These are phyloP conservation scores for Cutaneotrichosporon cyanovorans DNA, from an alignment of 1,284 basidiomycete genomes.

Conservation along the genomic window DNA sequence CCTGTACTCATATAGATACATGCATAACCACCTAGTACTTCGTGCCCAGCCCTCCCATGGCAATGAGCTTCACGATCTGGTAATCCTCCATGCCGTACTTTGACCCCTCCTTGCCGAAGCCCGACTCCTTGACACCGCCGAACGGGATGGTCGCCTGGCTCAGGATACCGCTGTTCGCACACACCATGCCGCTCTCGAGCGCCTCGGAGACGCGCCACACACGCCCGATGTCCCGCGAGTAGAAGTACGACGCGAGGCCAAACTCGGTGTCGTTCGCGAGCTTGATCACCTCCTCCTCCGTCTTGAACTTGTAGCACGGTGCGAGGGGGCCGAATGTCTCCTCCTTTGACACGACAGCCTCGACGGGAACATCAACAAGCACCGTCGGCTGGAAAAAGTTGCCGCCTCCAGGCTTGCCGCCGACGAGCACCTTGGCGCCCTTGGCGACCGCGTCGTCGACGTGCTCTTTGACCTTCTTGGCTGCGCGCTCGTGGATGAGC, in stretches of 20 bases:
- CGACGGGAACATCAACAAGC: conserved; percentile 66
- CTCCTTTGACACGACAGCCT: conserved; percentile 56
- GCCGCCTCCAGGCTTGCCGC: conserved; percentile 58
- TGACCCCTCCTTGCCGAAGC: conserved; percentile 47
- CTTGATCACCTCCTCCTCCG: conserved; percentile 83
- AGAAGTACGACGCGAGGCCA: conserved; percentile 89
- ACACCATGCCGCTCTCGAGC: conserved; percentile 81
- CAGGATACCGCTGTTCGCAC: conserved; percentile 61
- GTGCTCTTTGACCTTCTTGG: conserved; percentile 81
- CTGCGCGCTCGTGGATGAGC: conserved; percentile 76
- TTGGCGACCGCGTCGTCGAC: conserved; percentile 74
- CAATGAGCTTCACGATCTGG: conserved; percentile 13
- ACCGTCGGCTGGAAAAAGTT: conserved; percentile 84
- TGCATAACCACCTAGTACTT: conserved; percentile 5
- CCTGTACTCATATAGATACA: too few relatives aligned
- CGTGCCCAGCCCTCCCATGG: conserved; percentile 12
- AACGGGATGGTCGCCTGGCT: conserved; percentile 75
- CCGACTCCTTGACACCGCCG: conserved; percentile 58
- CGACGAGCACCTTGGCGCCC: conserved; percentile 82
- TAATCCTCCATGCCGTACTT: conserved; percentile 47
- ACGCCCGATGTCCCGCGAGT: conserved; percentile 77
- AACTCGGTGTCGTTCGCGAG: conserved; percentile 77
- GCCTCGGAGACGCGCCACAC: conserved; percentile 95
- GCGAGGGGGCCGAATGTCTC: conserved; percentile 80
- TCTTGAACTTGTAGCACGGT: conserved; percentile 66